Base-by-base conservation (phyloP, 257 asterid genomes). In the Solanum piurae region DNA sequence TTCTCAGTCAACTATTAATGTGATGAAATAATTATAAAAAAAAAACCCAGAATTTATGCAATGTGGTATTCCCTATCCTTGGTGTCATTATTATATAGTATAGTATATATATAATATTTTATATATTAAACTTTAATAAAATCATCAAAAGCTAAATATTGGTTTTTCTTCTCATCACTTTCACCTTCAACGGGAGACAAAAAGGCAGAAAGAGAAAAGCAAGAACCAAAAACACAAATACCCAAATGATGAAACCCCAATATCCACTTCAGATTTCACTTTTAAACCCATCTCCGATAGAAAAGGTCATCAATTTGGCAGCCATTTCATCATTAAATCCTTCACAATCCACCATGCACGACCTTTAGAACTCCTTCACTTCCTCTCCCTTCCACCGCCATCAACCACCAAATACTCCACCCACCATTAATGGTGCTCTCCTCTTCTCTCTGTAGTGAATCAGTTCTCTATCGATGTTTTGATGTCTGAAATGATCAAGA, bases 231-330 rank as follows among this genome's bases (percentile, higher is more conserved):
- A 94, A 75, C 91, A 94, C 89, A 91, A 95, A 40, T 98, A 94
- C 90, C 98, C 98, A 21, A 95, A 94, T 90, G 92, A 95, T 88
- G 95, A 96, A 55, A 91, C 93, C 12, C 37, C 94, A 13, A 92
- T 92, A 87, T 3, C 91, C 66, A 2, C 93, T 86, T 88, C 98
- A 64, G 98, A 96, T 88, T 88, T 93, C 90, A 85, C 98, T 8
- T 95, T 95, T 92, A 94, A 92, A 86, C 94, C 94, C 6, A 88
- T 91, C 82, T 87, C 96, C 87, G 93, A 92, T 82, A 98, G 94
- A 0, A 97, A 97, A 77, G 98, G 98, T 73, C 96, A 94, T 89
- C 91, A 98, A 74, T 96, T 97, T 86, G 99, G 99, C 40, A 96
- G 98, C 58, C 99, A 97, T 85, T 93, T 95, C 92, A 91, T 96